Percentiles rank a stretch among this genome's conserved stretches.
phyloP scores from a whole-genome alignment of 2,329 filamentous ascomycete genomes.

The Neoarthrinium moseri region DNA sequence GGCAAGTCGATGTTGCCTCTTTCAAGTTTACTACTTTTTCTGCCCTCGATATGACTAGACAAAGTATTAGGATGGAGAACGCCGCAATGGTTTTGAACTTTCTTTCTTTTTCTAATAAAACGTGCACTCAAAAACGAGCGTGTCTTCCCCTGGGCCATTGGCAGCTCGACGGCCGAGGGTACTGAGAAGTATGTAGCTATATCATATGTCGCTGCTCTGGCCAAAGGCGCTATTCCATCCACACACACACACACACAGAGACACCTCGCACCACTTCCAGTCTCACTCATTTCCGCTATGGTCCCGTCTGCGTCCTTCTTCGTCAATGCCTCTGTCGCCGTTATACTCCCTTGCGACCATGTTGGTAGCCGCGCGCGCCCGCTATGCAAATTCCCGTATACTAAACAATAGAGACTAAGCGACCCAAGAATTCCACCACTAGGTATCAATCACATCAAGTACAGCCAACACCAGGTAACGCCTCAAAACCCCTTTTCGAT shows the following conservation, averaged over 20 bases:
- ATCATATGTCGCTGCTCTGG: too few relatives aligned
- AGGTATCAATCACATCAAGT: background rate
- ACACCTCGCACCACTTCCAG: too few relatives aligned
- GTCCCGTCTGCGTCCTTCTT: too few relatives aligned
- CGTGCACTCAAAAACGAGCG: background rate
- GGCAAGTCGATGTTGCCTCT: too few relatives aligned
- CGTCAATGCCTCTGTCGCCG: too few relatives aligned
- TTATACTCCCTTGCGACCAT: background rate
- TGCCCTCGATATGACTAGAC: too few relatives aligned
- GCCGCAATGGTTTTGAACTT: too few relatives aligned
- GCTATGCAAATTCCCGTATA: background rate
- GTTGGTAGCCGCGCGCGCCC: background rate
- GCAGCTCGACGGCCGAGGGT: background rate
- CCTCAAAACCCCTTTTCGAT: background rate
- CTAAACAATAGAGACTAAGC: constrained; percentile 9
- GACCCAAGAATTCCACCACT: background rate
- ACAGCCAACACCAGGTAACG: background rate
- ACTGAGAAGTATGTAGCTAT: background rate
- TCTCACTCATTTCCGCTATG: too few relatives aligned
- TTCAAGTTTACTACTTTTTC: too few relatives aligned
- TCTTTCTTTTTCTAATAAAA: background rate
- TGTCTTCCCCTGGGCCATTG: background rate
- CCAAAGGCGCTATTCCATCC: too few relatives aligned
- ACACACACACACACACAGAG: too few relatives aligned
- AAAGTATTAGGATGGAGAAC: too few relatives aligned